phyloP scores from a whole-genome alignment of 345 rosid genomes.

The Linum tenue region DNA sequence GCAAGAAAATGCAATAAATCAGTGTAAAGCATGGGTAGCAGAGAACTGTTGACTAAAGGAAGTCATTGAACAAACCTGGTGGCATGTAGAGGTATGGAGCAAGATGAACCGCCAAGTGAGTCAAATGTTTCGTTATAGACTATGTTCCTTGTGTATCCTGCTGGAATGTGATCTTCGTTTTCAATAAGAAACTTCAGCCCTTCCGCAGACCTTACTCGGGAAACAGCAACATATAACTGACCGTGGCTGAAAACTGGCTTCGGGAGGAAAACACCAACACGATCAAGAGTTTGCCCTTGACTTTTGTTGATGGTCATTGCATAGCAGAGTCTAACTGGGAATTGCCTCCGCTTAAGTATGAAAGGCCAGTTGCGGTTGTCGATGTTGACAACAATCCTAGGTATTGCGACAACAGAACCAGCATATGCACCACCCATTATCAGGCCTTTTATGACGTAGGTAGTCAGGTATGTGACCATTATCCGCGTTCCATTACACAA shows the following conservation, averaged over 20 bases:
- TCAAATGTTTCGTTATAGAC: neutral
- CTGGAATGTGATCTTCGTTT: neutral
- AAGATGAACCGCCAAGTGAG: too few species aligned
- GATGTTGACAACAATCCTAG: neutral
- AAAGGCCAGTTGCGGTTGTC: neutral
- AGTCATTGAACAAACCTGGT: too few species aligned
- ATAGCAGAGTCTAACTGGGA: neutral
- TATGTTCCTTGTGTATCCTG: neutral
- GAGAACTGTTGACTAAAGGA: too few species aligned
- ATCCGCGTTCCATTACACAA: neutral
- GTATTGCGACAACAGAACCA: neutral
- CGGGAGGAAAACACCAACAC: neutral
- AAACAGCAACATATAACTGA: neutral
- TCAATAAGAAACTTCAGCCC: neutral
- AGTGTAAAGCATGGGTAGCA: too few species aligned
- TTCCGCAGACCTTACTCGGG: neutral
- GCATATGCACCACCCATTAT: neutral
- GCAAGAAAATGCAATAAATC: too few species aligned
- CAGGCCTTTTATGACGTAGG: neutral
- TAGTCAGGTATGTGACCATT: neutral
- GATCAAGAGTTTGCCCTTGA: neutral
- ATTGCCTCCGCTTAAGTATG: neutral
- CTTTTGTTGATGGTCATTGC: neutral
- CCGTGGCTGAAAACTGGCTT: neutral
- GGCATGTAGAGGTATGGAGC: too few species aligned